Evolutionary conservation across 2,329 filamentous ascomycete genomes (phyloP).

Genomic region (Lasiodiplodia sp.): DNA sequence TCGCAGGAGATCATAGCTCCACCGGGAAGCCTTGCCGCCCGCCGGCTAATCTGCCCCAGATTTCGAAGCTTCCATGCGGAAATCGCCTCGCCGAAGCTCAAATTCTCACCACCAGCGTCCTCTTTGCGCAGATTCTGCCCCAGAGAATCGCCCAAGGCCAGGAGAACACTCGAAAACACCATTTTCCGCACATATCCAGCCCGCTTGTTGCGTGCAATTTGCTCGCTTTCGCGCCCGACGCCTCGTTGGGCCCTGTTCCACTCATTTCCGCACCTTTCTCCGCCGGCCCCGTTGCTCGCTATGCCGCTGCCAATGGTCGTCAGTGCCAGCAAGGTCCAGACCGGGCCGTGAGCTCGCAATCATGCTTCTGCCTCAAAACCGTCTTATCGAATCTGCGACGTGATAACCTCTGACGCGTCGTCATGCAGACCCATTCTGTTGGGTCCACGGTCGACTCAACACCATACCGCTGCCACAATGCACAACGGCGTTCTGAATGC

Average conservation of each 20-base stretch:
- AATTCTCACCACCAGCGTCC: neutral
- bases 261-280: slow-evolving; percentile 22
- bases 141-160: neutral
- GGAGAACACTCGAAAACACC: neutral
- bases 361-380: neutral
- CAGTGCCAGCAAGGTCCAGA: slow-evolving; percentile 21
- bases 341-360: neutral
- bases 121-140: neutral
- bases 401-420: slow-evolving; percentile 7
- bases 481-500: neutral
- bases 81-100: slow-evolving; percentile 14
- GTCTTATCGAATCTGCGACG: neutral
- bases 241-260: slow-evolving; percentile 5
- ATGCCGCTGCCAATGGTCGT: neutral
- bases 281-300: slow-evolving; percentile 4
- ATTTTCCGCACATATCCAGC: neutral
- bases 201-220: neutral
- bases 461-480: slow-evolving; percentile 1
- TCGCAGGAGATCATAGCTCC: slow-evolving; percentile 28
- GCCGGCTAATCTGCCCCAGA: slow-evolving; percentile 25
- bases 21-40: slow-evolving; percentile 19
- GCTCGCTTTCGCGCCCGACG: neutral
- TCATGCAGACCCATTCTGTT: neutral
- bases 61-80: slow-evolving; percentile 21
- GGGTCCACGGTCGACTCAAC: slow-evolving; percentile 13